Evolutionary conservation across 1,284 basidiomycete genomes (phyloP), one percentile per base, ranked within the genome.

Genomic region (Puccinia novopanici): DNA sequence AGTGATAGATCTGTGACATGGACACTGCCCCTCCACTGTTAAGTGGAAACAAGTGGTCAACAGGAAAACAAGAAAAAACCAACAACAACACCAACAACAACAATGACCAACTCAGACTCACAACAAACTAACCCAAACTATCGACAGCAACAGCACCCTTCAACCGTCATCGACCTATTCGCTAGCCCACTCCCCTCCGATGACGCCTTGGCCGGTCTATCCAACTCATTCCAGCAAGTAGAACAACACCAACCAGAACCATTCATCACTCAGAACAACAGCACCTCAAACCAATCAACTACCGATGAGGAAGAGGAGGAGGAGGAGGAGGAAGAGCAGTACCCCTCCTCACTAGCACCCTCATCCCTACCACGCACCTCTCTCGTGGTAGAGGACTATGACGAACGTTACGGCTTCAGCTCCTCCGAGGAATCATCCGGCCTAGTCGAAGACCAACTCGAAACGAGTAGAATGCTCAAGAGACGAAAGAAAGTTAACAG

Each of bases 391-490:
- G 68, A 73, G 27, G 70, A 71, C 30, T 45, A 50, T 34, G 77
- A 80, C 34, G 77, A 80, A 63, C 37, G 68, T 19, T 75, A 61
- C 17, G 57, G 57, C 17, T 72, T 80, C 48, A 71, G 59, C 52
- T 80, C 77, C 10, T 80, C 77, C 13, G 77, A 80, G 15, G 67
- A 70, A 48, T 80, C 77, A 27, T 78, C 50, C 19, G 63, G 63
- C 1, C 50, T 57, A 57, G 34, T 78, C 4, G 30, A 40, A 22
- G 37, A 54, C 13, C 63, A 78, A 27, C 63, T 52, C 34, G 48
- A 72, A 24, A 40, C 37, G 1, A 40, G 5, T 3, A 57, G 34
- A 24, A 72, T 72, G 27, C 68, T 80, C 55, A 72, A 80, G 24
- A 52, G 70, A 54, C 42, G 70, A 54, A 50, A 72, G 54, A 54